Evolutionary conservation across 202 grass and related monocot species (phyloP).

Genomic region (Carex sylvatica): DNA sequence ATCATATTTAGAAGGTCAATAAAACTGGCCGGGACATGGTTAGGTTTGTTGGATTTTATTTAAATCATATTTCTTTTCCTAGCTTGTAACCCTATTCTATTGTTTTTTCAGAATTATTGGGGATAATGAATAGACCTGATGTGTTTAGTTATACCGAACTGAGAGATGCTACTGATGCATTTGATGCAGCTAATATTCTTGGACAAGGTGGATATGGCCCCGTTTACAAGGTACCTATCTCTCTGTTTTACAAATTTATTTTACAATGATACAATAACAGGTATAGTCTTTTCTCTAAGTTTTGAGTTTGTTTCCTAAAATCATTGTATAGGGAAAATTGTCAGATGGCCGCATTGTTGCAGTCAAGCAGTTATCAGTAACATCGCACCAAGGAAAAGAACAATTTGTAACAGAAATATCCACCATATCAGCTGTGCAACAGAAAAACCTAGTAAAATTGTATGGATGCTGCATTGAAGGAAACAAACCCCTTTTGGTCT

Average conservation of each 20-base stretch:
- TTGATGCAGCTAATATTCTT: constrained; percentile 33
- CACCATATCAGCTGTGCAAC: constrained; percentile 48
- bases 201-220: constrained; percentile 56
- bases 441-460: constrained; percentile 56
- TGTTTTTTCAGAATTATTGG: constrained; percentile 37
- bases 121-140: constrained; percentile 32
- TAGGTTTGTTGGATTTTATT: neutral
- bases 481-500: constrained; percentile 40
- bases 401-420: constrained; percentile 53
- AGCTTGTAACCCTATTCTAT: neutral
- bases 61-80: neutral
- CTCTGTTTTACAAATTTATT: neutral
- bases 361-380: constrained; percentile 44
- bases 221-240: constrained; percentile 32
- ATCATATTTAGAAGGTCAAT: neutral
- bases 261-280: neutral
- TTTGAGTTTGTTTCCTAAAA: neutral
- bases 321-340: constrained; percentile 38
- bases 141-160: constrained; percentile 43
- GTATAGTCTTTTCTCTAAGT: neutral
- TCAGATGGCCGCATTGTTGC: constrained; percentile 42
- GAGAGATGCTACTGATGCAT: constrained; percentile 39
- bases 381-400: constrained; percentile 48
- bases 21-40: neutral
- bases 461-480: constrained; percentile 48